Percentiles rank a stretch among this genome's conserved stretches.
phyloP scores from a whole-genome alignment of 176 grass and related monocot species.

The Zoysia japonica region DNA sequence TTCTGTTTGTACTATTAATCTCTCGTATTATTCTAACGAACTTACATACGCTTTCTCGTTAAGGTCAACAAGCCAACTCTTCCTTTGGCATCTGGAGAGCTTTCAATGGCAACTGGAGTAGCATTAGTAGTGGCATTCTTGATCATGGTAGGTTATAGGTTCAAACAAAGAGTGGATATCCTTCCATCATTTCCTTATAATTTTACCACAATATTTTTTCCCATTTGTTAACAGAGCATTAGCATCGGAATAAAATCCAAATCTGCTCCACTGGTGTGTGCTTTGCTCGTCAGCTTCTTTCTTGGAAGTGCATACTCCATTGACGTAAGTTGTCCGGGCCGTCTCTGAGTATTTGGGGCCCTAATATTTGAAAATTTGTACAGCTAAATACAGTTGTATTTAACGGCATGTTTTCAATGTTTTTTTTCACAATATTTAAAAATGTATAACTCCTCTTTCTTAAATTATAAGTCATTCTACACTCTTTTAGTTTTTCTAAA shows the following conservation, averaged over 20 bases:
- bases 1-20: background rate
- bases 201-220: conserved; percentile 8
- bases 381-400: no score
- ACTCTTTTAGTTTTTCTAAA: no score
- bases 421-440: no score
- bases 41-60: background rate
- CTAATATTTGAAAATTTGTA: no score
- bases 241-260: conserved; percentile 56
- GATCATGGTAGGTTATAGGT: conserved; percentile 57
- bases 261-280: conserved; percentile 60
- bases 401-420: no score
- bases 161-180: background rate
- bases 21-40: background rate
- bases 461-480: no score
- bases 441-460: no score
- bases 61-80: conserved; percentile 83
- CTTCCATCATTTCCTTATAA: background rate
- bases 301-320: conserved; percentile 91
- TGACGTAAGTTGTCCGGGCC: conserved; percentile 42
- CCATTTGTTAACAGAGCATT: conserved; percentile 62
- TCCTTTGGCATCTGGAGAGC: conserved; percentile 74
- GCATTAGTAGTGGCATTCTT: conserved; percentile 47
- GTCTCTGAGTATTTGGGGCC: no score
- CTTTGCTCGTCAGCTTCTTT: conserved; percentile 71
- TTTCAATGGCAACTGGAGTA: conserved; percentile 59